Evolutionary conservation across 495 filamentous ascomycete genomes (phyloP).

Genomic region (Lepraria neglecta): DNA sequence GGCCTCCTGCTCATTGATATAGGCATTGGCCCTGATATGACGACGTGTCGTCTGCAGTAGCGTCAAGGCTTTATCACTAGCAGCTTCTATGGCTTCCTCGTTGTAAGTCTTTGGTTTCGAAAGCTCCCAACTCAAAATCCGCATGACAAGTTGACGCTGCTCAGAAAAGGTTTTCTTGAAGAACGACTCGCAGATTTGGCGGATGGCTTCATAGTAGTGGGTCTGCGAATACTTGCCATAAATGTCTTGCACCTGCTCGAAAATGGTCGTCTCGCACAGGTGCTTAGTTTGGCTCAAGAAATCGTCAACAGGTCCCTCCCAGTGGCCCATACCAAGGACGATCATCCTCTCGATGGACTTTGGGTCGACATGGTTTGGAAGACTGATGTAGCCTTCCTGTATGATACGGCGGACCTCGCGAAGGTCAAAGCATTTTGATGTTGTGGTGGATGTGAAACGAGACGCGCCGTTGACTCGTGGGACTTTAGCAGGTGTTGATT

Average conservation of each 20-base stretch:
- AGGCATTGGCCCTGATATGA: slow-evolving; percentile 4
- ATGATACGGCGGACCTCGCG: slow-evolving; percentile 35
- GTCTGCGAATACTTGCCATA: slow-evolving; percentile 39
- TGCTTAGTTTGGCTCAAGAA: slow-evolving; percentile 33
- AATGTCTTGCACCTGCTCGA: slow-evolving; percentile 25
- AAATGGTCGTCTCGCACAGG: slow-evolving; percentile 33
- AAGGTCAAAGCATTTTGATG: slow-evolving; percentile 30
- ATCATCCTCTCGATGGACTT: slow-evolving; percentile 40
- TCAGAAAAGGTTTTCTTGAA: slow-evolving; percentile 26
- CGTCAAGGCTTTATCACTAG: slow-evolving; percentile 5
- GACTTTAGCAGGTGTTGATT: neutral
- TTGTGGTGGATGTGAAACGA: neutral
- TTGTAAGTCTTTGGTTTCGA: slow-evolving; percentile 20
- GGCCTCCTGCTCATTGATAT: slow-evolving; percentile 17
- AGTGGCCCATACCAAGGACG: slow-evolving; percentile 37
- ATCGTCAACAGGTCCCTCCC: slow-evolving; percentile 31
- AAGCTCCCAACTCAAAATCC: slow-evolving; percentile 17
- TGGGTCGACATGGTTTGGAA: slow-evolving; percentile 40
- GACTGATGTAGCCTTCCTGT: slow-evolving; percentile 35
- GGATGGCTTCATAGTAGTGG: slow-evolving; percentile 32
- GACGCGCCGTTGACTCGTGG: neutral
- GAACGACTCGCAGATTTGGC: slow-evolving; percentile 31
- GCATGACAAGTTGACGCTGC: slow-evolving; percentile 22
- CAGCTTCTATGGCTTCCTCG: slow-evolving; percentile 13
- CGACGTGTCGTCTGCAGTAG: slow-evolving; percentile 18